These are phyloP conservation scores for Blastobotrys chiropterorum DNA, from an alignment of 805 yeast genomes.

Conservation along the genomic window DNA sequence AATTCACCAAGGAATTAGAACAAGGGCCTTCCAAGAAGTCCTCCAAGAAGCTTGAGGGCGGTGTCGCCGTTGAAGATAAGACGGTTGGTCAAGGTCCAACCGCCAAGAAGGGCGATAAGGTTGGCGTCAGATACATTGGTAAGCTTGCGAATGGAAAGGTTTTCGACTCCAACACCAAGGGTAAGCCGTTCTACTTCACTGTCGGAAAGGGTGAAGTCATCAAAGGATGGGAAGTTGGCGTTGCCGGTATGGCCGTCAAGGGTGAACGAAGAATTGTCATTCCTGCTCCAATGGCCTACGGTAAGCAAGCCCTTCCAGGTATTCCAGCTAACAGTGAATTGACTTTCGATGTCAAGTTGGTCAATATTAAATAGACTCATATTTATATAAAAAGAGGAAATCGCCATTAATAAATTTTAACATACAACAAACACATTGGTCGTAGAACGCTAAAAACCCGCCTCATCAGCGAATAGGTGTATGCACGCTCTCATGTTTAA, in stretches of 20 bases:
- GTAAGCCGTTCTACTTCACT: constrained; percentile 88
- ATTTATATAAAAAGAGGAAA: background rate
- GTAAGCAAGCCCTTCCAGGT: constrained; percentile 90
- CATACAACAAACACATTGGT: no score
- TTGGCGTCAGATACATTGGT: constrained; percentile 96
- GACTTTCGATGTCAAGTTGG: constrained; percentile 92
- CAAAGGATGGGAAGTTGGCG: constrained; percentile 98
- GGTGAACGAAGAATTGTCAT: constrained; percentile 97
- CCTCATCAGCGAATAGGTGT: no score
- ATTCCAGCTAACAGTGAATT: constrained; percentile 96
- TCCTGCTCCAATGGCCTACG: constrained; percentile 96
- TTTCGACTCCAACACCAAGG: constrained; percentile 94
- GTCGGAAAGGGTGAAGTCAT: constrained; percentile 98
- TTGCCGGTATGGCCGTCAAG: constrained; percentile 96
- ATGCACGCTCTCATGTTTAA: no score
- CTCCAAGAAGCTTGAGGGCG: constrained; percentile 80
- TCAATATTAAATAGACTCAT: constrained; percentile 63
- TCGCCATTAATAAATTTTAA: no score
- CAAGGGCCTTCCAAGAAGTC: constrained; percentile 68
- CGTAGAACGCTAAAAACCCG: no score
- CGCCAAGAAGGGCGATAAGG: constrained; percentile 84
- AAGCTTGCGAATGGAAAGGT: constrained; percentile 94
- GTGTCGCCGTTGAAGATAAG: constrained; percentile 90
- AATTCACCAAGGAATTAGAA: constrained; percentile 85
- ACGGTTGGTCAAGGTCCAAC: constrained; percentile 79